Evolutionary conservation across 2,329 filamentous ascomycete genomes (phyloP), one percentile per base, ranked within the genome.

Genomic region (Talaromyces piceae): DNA sequence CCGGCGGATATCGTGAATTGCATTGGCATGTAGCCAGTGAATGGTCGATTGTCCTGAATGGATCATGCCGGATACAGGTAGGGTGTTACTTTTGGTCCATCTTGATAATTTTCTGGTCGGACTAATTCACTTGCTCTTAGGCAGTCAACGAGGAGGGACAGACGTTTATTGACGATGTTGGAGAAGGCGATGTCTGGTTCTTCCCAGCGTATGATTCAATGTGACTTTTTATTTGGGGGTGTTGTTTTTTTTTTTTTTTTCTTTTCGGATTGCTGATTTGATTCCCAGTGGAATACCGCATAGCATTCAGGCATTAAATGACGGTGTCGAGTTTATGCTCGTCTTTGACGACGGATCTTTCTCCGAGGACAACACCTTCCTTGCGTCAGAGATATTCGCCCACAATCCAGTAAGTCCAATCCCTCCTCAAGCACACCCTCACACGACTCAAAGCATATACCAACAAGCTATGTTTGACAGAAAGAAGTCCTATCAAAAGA

Each of bases 121-220:
- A 11, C 16, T 9, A 37, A 37, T 20, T 37, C 16, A 20, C 7
- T 18, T 9, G 16, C 30, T n/a, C 20, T 18, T 28, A 68, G 65
- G 65, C 65, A 23, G 57, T 68, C 2, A 65, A 68, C 9, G 63
- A 66, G 31, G 83, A 91, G 55, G 87, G 87, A 8, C 81, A 86
- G 54, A 87, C 81, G 56, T 90, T 88, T 64, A 79, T 90, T 54
- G 87, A 89, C 57, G 87, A 91, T 61, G 69, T 91, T 20, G 78
- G 82, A 61, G 83, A 86, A 61, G 87, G 87, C 4, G 87, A 91
- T 60, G 67, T 91, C 5, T 91, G 86, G 86, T 91, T 88, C 61
- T 91, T 91, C 69, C 87, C 87, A 20, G 81, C 82, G 66, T 68
- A 25, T 51, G 61, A 54, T n/a, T 11, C 9, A 13, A 41, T 23